Percentiles rank a stretch among this genome's conserved stretches.
Conservation (phyloP, 257 asterid genomes). For the Solanum clarkiae region DNA sequence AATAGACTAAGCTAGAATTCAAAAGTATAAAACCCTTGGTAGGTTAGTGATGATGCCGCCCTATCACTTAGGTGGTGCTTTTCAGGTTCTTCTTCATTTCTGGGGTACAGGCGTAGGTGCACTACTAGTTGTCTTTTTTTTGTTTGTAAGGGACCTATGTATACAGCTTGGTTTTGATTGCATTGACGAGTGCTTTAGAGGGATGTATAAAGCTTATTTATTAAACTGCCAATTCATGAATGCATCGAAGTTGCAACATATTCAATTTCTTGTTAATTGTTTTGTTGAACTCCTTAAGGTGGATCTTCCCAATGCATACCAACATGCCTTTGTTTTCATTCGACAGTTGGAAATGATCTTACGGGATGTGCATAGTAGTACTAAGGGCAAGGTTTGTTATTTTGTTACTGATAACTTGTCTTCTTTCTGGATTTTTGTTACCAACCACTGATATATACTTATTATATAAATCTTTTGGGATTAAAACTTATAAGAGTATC, state of each 20-base stretch:
- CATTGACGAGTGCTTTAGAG: constrained; percentile 77
- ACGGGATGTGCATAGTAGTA: constrained; percentile 47
- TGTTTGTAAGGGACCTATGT: constrained; percentile 77
- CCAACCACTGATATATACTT: background rate
- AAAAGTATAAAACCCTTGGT: no score
- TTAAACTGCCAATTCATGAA: constrained; percentile 72
- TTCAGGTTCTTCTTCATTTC: no score
- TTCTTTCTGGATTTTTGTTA: background rate
- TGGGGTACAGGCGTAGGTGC: constrained; percentile 97
- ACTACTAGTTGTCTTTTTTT: constrained; percentile 76
- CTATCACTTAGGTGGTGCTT: no score
- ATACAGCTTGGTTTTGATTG: constrained; percentile 69
- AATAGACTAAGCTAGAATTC: no score
- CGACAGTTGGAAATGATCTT: constrained; percentile 81
- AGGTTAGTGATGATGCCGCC: no score
- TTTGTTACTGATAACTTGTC: background rate
- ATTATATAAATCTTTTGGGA: background rate
- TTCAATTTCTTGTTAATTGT: constrained; percentile 90
- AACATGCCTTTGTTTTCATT: constrained; percentile 78
- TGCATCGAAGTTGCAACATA: constrained; percentile 58
- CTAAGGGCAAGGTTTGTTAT: constrained; percentile 34
- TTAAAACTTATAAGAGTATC: background rate
- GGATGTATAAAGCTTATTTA: constrained; percentile 87
- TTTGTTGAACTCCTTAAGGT: constrained; percentile 57
- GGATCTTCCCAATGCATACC: constrained; percentile 78